Evolutionary conservation across 1,139 yeast genomes (phyloP).

Genomic region (Yamadazyma sp.): DNA sequence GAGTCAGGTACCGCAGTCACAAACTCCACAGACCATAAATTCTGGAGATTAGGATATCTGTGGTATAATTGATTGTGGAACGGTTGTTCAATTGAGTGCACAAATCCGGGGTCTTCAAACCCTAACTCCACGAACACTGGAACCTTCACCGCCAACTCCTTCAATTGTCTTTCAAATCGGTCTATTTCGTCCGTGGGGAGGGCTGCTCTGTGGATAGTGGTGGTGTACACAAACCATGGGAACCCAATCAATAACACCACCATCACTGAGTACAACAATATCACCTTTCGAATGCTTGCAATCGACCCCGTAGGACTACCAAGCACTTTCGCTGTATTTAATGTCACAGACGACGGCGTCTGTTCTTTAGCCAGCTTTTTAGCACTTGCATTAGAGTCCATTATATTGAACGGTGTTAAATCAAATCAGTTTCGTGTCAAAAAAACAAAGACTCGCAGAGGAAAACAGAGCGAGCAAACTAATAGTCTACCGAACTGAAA

Average conservation of each 20-base stretch:
- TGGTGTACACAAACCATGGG: constrained; percentile 72
- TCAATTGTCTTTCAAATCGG: constrained; percentile 33
- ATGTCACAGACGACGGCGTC: not conserved
- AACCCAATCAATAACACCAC: constrained; percentile 54
- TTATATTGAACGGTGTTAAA: not conserved
- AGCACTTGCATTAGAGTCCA: not conserved
- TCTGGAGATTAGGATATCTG: constrained; percentile 21
- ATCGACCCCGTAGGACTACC: constrained; percentile 6
- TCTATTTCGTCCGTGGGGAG: constrained; percentile 60
- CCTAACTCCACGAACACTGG: constrained; percentile 59
- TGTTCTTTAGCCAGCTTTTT: not conserved
- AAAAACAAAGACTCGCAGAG: not conserved
- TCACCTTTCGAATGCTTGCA: constrained; percentile 9
- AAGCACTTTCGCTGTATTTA: not conserved
- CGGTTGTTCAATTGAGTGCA: constrained; percentile 29
- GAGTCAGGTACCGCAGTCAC: constrained; percentile 12
- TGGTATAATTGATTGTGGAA: constrained; percentile 25
- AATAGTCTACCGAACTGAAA: not conserved
- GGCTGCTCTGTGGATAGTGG: constrained; percentile 73
- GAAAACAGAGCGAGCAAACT: not conserved
- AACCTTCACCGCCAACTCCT: constrained; percentile 42
- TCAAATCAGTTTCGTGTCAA: constrained; percentile 1
- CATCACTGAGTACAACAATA: constrained; percentile 17
- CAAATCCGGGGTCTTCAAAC: constrained; percentile 24
- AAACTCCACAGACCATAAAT: constrained; percentile 32